Evolutionary conservation across 257 asterid species (phyloP), one percentile per base, ranked within the genome.

Genomic region (Lycium barbarum): DNA sequence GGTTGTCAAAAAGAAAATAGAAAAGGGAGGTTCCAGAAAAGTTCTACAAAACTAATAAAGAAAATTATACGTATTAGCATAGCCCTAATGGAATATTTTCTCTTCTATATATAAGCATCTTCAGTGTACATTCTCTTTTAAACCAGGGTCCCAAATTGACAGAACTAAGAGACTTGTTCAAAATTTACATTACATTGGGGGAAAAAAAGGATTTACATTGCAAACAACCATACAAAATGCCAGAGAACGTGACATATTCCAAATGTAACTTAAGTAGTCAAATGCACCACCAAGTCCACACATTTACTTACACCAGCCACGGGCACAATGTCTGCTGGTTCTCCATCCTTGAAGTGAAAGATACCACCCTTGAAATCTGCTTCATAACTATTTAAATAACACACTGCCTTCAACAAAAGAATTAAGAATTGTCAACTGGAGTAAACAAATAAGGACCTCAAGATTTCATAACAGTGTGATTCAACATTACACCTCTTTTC

Each of bases 321-420:
- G 65, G 98, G 97, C 85, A 90, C 89, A 63, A 94, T 63, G 9
- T 91, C 91, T 7, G 96, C 88, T 62, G 98, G 97, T 85, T 93
- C 97, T 68, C 98, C 99, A 81, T 94, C 95, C 90, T 91, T 92
- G 92, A 96, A 96, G 87, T 92, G 97, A 91, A 96, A 96, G 54
- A 96, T 84, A 47, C 99, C 99, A 55, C 98, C 99, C 66, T 67
- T 84, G 88, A 96, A 96, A 84, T 93, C 97, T 81, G 78, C 92
- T 43, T 86, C 89, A 55, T 91, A 89, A 84, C 87, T 92, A 88
- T 92, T 94, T 89, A 96, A 88, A 88, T 96, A 96, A 87, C 98
- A 96, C 78, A 96, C 98, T 84, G 91, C 98, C 98, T 95, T 90
- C 86, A 89, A 86, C 88, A 86, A 49, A 82, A 80, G 81, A 83